These are phyloP conservation scores for Papiliotrema flavescens DNA, from an alignment of 1,284 basidiomycete species.

Conservation along the genomic window DNA sequence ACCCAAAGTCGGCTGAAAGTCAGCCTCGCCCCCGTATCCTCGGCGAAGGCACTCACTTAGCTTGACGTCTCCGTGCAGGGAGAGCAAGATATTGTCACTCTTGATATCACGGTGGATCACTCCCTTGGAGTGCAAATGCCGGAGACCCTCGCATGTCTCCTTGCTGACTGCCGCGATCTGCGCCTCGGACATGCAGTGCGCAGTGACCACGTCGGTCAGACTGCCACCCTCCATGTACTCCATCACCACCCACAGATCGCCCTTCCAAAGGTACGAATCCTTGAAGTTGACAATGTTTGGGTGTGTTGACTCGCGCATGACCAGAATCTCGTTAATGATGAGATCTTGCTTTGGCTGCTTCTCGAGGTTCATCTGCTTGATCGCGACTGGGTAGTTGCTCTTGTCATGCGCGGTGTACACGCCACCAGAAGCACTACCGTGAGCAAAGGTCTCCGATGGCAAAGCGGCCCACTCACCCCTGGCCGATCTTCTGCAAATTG, in stretches of 20 bases:
- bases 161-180: conserved; percentile 91
- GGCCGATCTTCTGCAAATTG: conserved; percentile 92
- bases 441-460: too few species aligned
- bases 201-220: conserved; percentile 93
- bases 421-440: conserved; percentile 85
- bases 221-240: conserved; percentile 96
- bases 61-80: conserved; percentile 92
- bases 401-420: conserved; percentile 98
- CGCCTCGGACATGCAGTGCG: conserved; percentile 87
- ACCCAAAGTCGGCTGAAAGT: conserved; percentile 87
- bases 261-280: conserved; percentile 95
- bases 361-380: conserved; percentile 99
- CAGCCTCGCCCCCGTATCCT: neutral
- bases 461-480: conserved; percentile 63
- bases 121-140: conserved; percentile 88
- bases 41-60: conserved; percentile 64
- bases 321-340: conserved; percentile 99
- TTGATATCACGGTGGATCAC: conserved; percentile 99
- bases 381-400: conserved; percentile 88
- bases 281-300: conserved; percentile 99
- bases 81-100: conserved; percentile 91
- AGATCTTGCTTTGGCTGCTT: conserved; percentile 99
- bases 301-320: conserved; percentile 94
- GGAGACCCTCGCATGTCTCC: conserved; percentile 84
- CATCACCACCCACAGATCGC: conserved; percentile 99